phyloP scores from a whole-genome alignment of 1,284 basidiomycete species.

The Ganoderma sp. region DNA sequence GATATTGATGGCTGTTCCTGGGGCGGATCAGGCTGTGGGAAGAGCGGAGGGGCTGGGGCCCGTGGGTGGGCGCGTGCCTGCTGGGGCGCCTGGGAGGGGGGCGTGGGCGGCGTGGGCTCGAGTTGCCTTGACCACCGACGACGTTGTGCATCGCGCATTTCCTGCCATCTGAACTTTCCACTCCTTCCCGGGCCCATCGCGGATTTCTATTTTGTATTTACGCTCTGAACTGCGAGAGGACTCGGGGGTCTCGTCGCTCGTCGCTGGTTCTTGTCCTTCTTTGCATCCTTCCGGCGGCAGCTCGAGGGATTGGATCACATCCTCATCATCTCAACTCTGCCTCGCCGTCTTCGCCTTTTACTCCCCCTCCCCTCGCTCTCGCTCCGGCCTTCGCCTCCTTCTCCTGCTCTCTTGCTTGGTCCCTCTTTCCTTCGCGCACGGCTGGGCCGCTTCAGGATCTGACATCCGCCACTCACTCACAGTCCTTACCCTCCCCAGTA shows the following conservation, averaged over 20 bases:
- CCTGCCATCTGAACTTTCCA: conserved; percentile 38
- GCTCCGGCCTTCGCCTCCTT: conserved; percentile 37
- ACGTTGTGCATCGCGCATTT: conserved; percentile 35
- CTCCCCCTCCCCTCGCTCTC: conserved; percentile 31
- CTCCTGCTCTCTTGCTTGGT: conserved; percentile 31
- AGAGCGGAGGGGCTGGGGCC: conserved; percentile 5
- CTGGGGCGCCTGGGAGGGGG: conserved; percentile 7
- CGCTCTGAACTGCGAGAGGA: conserved; percentile 26
- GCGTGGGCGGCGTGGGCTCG: conserved; percentile 11
- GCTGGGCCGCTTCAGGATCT: conserved; percentile 46
- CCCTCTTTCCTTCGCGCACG: conserved; percentile 41
- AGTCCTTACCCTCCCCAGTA: conserved; percentile 42
- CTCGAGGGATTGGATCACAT: conserved; percentile 29
- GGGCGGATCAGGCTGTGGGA: conserved; percentile 28
- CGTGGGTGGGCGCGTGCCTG: conserved; percentile 4
- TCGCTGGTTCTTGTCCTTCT: conserved; percentile 19
- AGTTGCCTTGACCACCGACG: conserved; percentile 75
- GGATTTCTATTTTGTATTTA: conserved; percentile 33
- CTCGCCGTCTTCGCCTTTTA: conserved; percentile 25
- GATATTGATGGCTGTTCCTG: conserved; percentile 21
- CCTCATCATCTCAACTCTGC: conserved; percentile 31
- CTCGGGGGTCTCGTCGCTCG: conserved; percentile 26
- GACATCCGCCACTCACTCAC: conserved; percentile 28
- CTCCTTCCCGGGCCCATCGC: conserved; percentile 30
- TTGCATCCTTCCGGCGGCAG: conserved; percentile 25